A percentile compares a stretch with the other conserved stretches of the same genome.
These are phyloP conservation scores for Moesziomyces antarcticus DNA, from an alignment of 1,284 basidiomycete species.

Conservation along the genomic window DNA sequence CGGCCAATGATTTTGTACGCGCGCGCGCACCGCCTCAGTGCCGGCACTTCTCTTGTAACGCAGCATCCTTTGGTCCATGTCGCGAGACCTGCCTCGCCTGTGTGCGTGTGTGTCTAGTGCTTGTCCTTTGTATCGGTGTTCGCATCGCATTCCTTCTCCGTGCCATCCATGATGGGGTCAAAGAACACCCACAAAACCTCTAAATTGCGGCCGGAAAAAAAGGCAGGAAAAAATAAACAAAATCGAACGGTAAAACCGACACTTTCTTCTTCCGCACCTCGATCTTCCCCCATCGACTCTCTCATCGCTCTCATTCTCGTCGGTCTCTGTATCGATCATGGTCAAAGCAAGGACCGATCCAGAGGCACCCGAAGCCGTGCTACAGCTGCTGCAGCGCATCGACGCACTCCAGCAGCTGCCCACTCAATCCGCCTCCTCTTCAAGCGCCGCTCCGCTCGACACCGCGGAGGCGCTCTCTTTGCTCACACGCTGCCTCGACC, in stretches of 20 bases:
- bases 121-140: no score
- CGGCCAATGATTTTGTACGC: constrained; percentile 15
- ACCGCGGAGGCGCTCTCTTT: constrained; percentile 25
- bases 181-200: no score
- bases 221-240: no score
- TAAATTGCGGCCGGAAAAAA: no score
- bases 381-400: constrained; percentile 35
- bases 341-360: constrained; percentile 50
- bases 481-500: constrained; percentile 36
- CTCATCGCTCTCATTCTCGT: not conserved
- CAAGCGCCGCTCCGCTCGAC: constrained; percentile 3
- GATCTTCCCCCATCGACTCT: constrained; percentile 3
- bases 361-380: constrained; percentile 30
- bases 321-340: constrained; percentile 7
- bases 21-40: not conserved
- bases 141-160: no score
- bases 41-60: not conserved
- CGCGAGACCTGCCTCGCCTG: no score
- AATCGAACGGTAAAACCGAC: no score
- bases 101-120: no score
- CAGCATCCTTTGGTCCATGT: not conserved
- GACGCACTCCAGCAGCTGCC: constrained; percentile 17
- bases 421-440: constrained; percentile 10
- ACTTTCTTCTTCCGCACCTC: not conserved
- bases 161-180: no score